Conservation (phyloP, 768 basidiomycete species). For the Auricularia sp. region DNA sequence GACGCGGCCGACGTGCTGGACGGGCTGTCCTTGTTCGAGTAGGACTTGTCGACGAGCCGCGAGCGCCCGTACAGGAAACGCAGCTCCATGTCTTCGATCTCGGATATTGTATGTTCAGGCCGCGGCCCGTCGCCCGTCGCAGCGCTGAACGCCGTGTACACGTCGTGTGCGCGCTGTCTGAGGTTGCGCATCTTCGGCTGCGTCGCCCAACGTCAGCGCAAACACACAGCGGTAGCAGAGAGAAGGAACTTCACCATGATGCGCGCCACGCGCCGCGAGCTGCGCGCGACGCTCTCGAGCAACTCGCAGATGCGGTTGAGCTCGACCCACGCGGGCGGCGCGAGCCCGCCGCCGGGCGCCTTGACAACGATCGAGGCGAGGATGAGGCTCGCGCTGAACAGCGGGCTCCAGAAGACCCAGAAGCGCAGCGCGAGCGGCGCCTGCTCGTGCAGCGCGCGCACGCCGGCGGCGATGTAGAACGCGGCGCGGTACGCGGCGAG, state of each 20-base stretch:
- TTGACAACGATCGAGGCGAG: background rate
- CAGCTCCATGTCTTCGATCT: no score
- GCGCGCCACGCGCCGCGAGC: background rate
- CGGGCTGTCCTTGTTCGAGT: no score
- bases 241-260: background rate
- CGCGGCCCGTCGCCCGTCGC: no score
- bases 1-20: no score
- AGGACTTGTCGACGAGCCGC: no score
- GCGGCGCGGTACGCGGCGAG: slow-evolving; percentile 71
- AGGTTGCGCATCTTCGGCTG: background rate
- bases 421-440: slow-evolving; percentile 54
- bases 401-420: slow-evolving; percentile 43
- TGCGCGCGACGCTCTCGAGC: background rate
- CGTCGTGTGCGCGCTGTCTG: background rate
- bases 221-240: no score
- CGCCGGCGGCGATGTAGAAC: slow-evolving; percentile 58
- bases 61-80: no score
- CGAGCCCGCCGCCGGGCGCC: background rate
- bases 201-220: no score
- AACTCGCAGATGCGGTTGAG: background rate
- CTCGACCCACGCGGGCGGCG: background rate
- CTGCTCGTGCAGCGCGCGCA: slow-evolving; percentile 58
- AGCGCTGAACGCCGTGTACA: background rate
- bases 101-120: no score
- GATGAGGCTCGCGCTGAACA: slow-evolving; percentile 43